phyloP scores from a whole-genome alignment of 2,329 filamentous ascomycete species.

The Colletotrichum somersetense region DNA sequence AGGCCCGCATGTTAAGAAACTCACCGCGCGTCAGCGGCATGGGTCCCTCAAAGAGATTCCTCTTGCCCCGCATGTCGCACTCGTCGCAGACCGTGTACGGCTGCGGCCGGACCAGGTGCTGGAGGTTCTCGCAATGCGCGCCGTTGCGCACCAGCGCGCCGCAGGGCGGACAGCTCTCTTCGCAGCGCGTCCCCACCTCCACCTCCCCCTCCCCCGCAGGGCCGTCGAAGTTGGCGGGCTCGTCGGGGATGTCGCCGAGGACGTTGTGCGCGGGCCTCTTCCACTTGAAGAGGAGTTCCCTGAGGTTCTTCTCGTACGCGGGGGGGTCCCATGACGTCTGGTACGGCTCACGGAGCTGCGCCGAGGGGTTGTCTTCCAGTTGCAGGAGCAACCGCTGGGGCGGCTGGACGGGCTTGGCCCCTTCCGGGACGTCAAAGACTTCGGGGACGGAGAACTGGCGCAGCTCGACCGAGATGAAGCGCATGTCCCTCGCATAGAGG shows the following conservation, averaged over 20 bases:
- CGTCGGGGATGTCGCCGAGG: constrained; percentile 39
- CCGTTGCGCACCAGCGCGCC: background rate
- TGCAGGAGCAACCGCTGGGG: constrained; percentile 26
- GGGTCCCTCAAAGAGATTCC: constrained; percentile 39
- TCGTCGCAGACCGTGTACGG: constrained; percentile 43
- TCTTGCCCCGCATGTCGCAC: constrained; percentile 46
- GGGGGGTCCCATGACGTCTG: constrained; percentile 1
- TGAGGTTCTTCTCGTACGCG: constrained; percentile 7
- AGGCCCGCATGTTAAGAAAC: constrained; percentile 52
- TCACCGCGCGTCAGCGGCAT: constrained; percentile 43
- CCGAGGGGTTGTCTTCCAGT: constrained; percentile 1
- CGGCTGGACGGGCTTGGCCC: background rate
- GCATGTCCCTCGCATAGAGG: constrained; percentile 4
- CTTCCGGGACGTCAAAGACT: constrained; percentile 5
- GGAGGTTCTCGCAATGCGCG: constrained; percentile 43
- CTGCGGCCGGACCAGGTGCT: constrained; percentile 23
- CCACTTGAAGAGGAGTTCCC: constrained; percentile 31
- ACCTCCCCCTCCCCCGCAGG: background rate
- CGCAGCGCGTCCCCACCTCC: constrained; percentile 12
- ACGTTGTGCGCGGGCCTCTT: constrained; percentile 36
- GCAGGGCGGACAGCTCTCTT: constrained; percentile 10
- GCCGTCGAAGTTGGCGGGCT: background rate
- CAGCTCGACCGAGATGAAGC: constrained; percentile 37
- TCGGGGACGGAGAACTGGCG: constrained; percentile 24
- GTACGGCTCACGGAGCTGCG: constrained; percentile 14